A percentile compares a stretch with the other conserved stretches of the same genome.
Evolutionary conservation across 768 basidiomycete genomes (phyloP).

Genomic region (Boletus reticulatus): DNA sequence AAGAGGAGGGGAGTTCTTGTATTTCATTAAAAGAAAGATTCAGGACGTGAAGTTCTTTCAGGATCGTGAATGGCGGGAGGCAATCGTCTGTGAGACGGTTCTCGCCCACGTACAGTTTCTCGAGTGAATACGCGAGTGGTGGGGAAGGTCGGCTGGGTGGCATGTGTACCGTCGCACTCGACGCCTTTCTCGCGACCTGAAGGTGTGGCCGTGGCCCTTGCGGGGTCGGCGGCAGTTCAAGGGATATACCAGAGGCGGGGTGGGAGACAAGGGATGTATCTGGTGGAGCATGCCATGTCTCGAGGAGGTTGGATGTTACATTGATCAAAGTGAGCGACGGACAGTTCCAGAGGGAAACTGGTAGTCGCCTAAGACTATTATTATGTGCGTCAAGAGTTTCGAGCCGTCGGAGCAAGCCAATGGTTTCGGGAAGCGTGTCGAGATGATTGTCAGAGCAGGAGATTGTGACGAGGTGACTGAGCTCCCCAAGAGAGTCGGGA

Average conservation of each 20-base stretch:
- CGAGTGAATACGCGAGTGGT: constrained; percentile 68
- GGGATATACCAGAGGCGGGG: constrained; percentile 17
- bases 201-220: constrained; percentile 14
- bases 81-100: constrained; percentile 82
- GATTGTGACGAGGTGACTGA: constrained; percentile 66
- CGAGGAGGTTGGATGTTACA: constrained; percentile 83
- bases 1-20: constrained; percentile 77
- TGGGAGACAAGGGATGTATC: constrained; percentile 29
- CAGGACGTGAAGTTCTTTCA: constrained; percentile 76
- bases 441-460: constrained; percentile 93
- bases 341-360: constrained; percentile 82
- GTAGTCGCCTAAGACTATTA: constrained; percentile 80
- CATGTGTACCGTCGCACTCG: constrained; percentile 33
- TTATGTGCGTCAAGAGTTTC: constrained; percentile 84
- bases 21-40: constrained; percentile 96
- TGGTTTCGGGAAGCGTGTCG: constrained; percentile 65
- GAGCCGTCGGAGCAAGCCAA: constrained; percentile 75
- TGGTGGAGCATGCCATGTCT: constrained; percentile 67
- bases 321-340: constrained; percentile 71
- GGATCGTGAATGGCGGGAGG: constrained; percentile 68
- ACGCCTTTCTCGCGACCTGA: constrained; percentile 32
- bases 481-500: constrained; percentile 78
- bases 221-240: constrained; percentile 19
- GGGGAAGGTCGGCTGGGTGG: constrained; percentile 37
- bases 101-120: constrained; percentile 85